Base-by-base conservation (phyloP, 306 rosid genomes). In the Hippophae rhamnoides region DNA sequence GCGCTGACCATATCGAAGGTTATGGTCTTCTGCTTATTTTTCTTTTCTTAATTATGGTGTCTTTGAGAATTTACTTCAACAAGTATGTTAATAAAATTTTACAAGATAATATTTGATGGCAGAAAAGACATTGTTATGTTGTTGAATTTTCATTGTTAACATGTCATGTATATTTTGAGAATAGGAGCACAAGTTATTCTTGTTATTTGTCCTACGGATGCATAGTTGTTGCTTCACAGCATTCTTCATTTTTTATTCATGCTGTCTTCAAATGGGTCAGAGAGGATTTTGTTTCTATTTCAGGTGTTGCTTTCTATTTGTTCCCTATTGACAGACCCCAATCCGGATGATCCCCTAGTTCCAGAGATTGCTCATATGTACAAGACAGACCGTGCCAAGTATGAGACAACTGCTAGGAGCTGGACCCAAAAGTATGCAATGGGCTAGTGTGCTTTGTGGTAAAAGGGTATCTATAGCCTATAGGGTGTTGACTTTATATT, bases 361-460 rank as follows among this genome's bases (percentile, higher is more conserved):
- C 93, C 93, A 7, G 95, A 87, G 74, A 87, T 84, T 49, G 93
- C 93, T 47, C 93, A 82, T 23, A 81, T 84, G 85, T 87, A 84
- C 64, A 82, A 87, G 87, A 80, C 82, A 54, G 89, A 87, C 78
- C 62, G 79, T 64, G 71, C 85, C 64, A 87, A 84, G 84, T 82
- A 87, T 11, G 95, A 87, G 84, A 82, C 93, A 5, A 84, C 95
- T 13, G 85, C 95, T 31, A 72, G 93, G 89, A 87, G 89, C 93
- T 87, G 93, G 85, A 87, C 87, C 70, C 87, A 84, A 82, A 87
- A 87, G 78, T 87, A 87, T 69, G 95, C 95, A 8, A 87, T 87
- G 95, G 93, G 93, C 70, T 87, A 80, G 74, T 41, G 41, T 64
- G 74, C 74, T 70, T 47, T 73, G 67, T 38, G 23, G 71, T 41